Evolutionary conservation across 495 filamentous ascomycete genomes (phyloP), one percentile per base, ranked within the genome.

Genomic region (Darksidea phi): DNA sequence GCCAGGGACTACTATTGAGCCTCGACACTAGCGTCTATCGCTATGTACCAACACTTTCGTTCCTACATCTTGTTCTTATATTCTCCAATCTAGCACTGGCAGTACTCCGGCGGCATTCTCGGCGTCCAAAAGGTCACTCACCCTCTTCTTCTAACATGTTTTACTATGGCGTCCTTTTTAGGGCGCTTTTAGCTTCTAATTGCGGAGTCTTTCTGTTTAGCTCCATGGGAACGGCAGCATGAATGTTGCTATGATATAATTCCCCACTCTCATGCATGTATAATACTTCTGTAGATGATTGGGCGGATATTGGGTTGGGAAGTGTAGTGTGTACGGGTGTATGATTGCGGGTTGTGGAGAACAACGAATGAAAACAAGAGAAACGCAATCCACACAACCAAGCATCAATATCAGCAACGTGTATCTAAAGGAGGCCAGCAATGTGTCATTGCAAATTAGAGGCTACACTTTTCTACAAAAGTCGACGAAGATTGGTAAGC

Each of bases 1-100:
- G 92, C 88, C 57, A 85, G 95, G 72, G 94, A 98, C 77, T 98
- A 94, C 70, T 89, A 91, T 42, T 92, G 81, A 88, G 18, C 25
- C n/a, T n/a, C n/a, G n/a, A n/a, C n/a, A n/a, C n/a, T n/a, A n/a
- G n/a, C n/a, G n/a, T n/a, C n/a, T n/a, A 13, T 25, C 41, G 12
- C 2, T 1, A 28, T 59, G 42, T 51, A 57, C 34, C 24, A 63
- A 46, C 18, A 63, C 51, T 48, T 55, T 36, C 6, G 17, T 36
- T 25, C 11, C 34, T 20, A 17, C 28, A 32, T 32, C 28, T 32
- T 32, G 28, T 32, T 10, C 10, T 32, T 32, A 32, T 32, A 32
- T 32, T 32, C 28, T 32, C 28, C 28, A 3, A 32, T 32, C 28
- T 32, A 10, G 28, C 28, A 32, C 3, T 32, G 28, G 10, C 28